Evolutionary conservation across 2,329 filamentous ascomycete genomes (phyloP).

Genomic region (Fusarium tupiense): DNA sequence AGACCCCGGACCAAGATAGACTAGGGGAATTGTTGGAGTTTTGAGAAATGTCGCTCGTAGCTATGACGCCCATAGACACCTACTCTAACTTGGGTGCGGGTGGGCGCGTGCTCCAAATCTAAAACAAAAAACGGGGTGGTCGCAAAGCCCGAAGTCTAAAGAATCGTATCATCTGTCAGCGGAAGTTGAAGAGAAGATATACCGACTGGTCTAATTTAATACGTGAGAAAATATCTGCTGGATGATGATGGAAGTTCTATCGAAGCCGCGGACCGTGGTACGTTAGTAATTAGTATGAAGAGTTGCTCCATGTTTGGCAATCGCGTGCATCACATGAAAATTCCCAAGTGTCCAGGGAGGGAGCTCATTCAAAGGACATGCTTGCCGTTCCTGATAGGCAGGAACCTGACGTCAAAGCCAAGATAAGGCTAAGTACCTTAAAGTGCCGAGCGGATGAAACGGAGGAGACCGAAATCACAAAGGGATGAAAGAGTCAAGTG

Average conservation of each 20-base stretch:
- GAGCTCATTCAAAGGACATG: conserved; percentile 25
- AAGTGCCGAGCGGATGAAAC: background rate
- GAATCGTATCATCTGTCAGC: conserved; percentile 14
- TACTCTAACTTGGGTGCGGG: background rate
- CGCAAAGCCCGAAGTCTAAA: conserved; percentile 17
- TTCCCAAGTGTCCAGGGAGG: background rate
- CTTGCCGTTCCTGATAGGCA: conserved; percentile 41
- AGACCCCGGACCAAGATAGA: background rate
- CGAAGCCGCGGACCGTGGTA: background rate
- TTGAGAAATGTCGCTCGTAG: conserved; percentile 21
- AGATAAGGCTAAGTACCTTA: conserved; percentile 9
- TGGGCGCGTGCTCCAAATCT: conserved; percentile 35
- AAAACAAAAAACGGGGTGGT: conserved; percentile 31
- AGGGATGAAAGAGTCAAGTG: background rate
- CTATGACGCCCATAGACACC: conserved; percentile 36
- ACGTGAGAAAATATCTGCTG: background rate
- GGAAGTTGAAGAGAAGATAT: background rate
- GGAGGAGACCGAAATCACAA: conserved; percentile 15
- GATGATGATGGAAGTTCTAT: background rate
- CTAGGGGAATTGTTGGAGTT: conserved; percentile 1
- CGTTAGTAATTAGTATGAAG: background rate
- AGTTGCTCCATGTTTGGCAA: conserved; percentile 6
- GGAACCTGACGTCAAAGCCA: conserved; percentile 41
- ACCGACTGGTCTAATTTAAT: background rate
- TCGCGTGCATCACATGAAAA: conserved; percentile 29